phyloP scores from a whole-genome alignment of 257 asterid species.

The Penstemon barbatus region DNA sequence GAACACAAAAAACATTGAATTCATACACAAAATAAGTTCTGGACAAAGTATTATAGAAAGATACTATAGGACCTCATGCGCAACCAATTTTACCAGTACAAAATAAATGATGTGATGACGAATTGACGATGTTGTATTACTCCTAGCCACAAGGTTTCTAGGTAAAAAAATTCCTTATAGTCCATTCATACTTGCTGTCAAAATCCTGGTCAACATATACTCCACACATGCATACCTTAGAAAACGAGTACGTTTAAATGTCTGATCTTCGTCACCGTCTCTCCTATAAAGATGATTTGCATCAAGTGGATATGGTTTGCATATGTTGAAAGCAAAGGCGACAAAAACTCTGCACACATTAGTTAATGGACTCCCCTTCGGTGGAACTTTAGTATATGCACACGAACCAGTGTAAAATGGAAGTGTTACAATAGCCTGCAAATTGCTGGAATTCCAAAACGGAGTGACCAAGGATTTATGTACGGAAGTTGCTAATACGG shows the following conservation, averaged over 20 bases:
- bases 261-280: not conserved
- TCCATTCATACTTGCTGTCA: too few species aligned
- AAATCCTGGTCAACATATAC: too few species aligned
- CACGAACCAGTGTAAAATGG: conserved; percentile 37
- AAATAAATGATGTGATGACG: too few species aligned
- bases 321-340: conserved; percentile 37
- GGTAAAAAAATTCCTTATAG: too few species aligned
- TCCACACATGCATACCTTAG: conserved; percentile 35
- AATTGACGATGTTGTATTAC: too few species aligned
- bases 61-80: too few species aligned
- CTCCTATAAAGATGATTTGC: conserved; percentile 14
- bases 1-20: not conserved
- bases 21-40: not conserved
- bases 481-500: conserved; percentile 52
- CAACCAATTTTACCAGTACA: too few species aligned
- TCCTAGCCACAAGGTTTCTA: too few species aligned
- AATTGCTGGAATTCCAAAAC: conserved; percentile 60
- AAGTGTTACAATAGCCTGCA: conserved; percentile 38
- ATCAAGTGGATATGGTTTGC: conserved; percentile 27
- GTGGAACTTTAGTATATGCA: conserved; percentile 2
- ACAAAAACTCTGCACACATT: conserved; percentile 47
- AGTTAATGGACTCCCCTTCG: conserved; percentile 44
- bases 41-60: not conserved
- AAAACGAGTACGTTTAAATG: conserved; percentile 33
- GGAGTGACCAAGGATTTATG: conserved; percentile 58